Evolutionary conservation across 176 grass and related monocot genomes (phyloP).

Genomic region (Otatea glauca): DNA sequence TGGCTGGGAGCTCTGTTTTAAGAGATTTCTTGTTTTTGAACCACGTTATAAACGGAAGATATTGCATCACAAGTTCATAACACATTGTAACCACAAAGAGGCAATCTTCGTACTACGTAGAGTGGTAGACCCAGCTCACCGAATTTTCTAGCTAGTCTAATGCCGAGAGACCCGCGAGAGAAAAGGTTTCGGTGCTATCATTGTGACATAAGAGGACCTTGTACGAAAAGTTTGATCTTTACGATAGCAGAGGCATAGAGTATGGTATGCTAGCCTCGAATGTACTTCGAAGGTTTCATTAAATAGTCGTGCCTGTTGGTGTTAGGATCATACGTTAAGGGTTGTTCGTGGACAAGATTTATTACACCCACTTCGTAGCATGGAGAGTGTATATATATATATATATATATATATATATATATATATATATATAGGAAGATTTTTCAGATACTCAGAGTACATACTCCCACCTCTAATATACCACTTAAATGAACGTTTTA

Average conservation of each 20-base stretch:
- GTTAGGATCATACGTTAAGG: background rate
- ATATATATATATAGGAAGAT: too few species aligned
- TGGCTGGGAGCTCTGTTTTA: background rate
- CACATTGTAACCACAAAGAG: background rate
- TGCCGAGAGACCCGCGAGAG: background rate
- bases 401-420: too few species aligned
- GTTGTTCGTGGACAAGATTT: background rate
- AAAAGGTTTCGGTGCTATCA: background rate
- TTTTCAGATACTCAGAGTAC: too few species aligned
- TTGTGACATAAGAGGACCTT: background rate
- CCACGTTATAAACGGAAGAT: background rate
- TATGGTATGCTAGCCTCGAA: background rate
- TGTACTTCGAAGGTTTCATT: background rate
- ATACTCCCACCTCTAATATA: too few species aligned
- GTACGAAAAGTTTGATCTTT: conserved; percentile 30
- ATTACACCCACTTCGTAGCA: background rate
- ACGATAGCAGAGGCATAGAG: too few species aligned
- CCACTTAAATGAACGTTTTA: too few species aligned
- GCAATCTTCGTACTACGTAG: too few species aligned
- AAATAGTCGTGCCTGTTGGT: background rate
- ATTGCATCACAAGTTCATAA: background rate
- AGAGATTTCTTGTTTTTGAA: background rate
- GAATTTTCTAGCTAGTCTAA: background rate
- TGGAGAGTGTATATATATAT: too few species aligned
- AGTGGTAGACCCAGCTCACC: background rate